phyloP scores from a whole-genome alignment of 176 grass and related monocot species.

The Zoysia japonica region DNA sequence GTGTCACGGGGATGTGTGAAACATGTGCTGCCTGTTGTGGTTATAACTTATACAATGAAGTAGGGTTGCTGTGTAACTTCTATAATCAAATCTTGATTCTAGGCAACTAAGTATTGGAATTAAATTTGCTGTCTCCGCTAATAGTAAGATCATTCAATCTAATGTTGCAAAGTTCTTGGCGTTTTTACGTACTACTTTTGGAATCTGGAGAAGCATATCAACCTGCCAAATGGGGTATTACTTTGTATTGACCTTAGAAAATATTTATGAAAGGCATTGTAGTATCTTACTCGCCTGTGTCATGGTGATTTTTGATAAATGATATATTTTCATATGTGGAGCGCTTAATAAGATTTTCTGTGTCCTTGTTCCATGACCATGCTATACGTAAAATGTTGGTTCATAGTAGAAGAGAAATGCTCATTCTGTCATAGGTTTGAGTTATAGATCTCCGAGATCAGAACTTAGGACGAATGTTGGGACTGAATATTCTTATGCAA shows the following conservation, averaged over 20 bases:
- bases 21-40: background rate
- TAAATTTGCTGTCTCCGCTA: background rate
- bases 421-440: background rate
- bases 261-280: background rate
- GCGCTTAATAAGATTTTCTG: background rate
- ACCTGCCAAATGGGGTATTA: background rate
- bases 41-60: background rate
- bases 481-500: no score
- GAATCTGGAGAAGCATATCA: background rate
- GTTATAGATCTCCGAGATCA: background rate
- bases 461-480: no score
- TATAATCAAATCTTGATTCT: background rate
- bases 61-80: background rate
- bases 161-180: background rate
- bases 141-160: background rate
- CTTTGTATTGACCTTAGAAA: constrained; percentile 1
- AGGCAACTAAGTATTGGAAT: background rate
- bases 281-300: background rate
- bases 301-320: background rate
- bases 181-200: background rate
- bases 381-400: background rate
- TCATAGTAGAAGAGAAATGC: background rate
- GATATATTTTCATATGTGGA: background rate
- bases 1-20: background rate
- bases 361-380: background rate